phyloP scores from a whole-genome alignment of 2,329 filamentous ascomycete genomes.

The Aphanoascus verrucosus region DNA sequence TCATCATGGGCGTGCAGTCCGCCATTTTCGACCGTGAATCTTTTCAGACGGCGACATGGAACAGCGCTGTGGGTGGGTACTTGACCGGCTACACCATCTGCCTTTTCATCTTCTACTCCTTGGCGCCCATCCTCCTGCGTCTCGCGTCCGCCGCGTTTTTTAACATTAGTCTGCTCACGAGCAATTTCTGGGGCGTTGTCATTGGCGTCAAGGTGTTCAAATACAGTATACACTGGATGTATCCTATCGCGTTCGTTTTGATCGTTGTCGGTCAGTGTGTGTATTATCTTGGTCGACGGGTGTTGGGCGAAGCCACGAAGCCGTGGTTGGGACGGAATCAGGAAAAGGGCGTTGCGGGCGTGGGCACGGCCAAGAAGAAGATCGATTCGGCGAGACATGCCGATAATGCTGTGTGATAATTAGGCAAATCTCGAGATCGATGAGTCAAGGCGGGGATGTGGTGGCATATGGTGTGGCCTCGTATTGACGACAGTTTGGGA shows the following conservation, averaged over 20 bases:
- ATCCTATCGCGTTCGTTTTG: constrained; percentile 87
- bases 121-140: constrained; percentile 78
- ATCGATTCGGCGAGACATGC: constrained; percentile 34
- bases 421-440: neutral
- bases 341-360: constrained; percentile 64
- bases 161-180: constrained; percentile 87
- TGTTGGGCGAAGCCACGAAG: constrained; percentile 81
- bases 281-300: constrained; percentile 76
- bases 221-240: constrained; percentile 72
- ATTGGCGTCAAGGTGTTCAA: constrained; percentile 83
- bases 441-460: neutral
- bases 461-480: neutral
- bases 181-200: constrained; percentile 93
- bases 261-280: constrained; percentile 77
- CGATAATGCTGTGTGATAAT: neutral
- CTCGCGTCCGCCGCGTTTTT: constrained; percentile 89
- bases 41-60: constrained; percentile 57
- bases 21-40: constrained; percentile 77
- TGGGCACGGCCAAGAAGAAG: constrained; percentile 76
- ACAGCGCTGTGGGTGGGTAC: constrained; percentile 62
- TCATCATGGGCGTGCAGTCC: constrained; percentile 85
- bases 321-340: constrained; percentile 88
- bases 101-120: constrained; percentile 73
- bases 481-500: no score
- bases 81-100: constrained; percentile 81